Evolutionary conservation across 2,329 filamentous ascomycete genomes (phyloP), one percentile per base, ranked within the genome.

Genomic region (Herpotrichia juniperi): DNA sequence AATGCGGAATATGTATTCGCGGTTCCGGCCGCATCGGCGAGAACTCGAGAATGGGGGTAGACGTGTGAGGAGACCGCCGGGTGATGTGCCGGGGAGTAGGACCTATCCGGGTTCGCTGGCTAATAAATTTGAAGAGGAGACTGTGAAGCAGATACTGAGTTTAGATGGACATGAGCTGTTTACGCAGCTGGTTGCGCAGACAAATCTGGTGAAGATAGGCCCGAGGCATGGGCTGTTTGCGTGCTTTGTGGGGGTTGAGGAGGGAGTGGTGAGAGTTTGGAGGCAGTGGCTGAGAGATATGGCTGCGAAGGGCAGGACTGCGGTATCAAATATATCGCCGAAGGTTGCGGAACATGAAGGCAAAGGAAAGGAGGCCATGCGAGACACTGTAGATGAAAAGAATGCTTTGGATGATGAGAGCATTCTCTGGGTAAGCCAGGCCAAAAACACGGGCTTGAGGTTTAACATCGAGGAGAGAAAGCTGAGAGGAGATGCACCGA

Each of bases 101-200:
- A 78, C 78, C 7, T 66, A 61, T 40, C 62, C 66, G 6, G 65
- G 65, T 1, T 64, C 64, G 8, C 56, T 58, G 14, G 56, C 59
- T 47, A 68, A 69, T 40, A 60, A 51, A 21, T 62, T 65, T 49
- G 61, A 67, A 25, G 72, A 76, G 24, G 76, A 80, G 22, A 70
- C 78, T 7, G 82, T 87, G 1, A 81, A 77, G 12, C 83, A 89
- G 52, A 82, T 82, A 8, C 68, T 93, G 35, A 78, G 79, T 40
- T 76, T 94, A 1, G 90, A 93, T 58, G 81, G 82, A 1, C 81
- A 85, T 55, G 89, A 92, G 72, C 75, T 86, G 16, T 93, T 93
- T 67, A 86, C 87, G 1, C 90, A 94, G 72, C 79, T 94, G 10
- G 88, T 87, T 66, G 82, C 85, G 4, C 78, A 84, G 21, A 83